These are phyloP conservation scores for Mallotus nudiflorus DNA, from an alignment of 345 rosid genomes.

Conservation along the genomic window DNA sequence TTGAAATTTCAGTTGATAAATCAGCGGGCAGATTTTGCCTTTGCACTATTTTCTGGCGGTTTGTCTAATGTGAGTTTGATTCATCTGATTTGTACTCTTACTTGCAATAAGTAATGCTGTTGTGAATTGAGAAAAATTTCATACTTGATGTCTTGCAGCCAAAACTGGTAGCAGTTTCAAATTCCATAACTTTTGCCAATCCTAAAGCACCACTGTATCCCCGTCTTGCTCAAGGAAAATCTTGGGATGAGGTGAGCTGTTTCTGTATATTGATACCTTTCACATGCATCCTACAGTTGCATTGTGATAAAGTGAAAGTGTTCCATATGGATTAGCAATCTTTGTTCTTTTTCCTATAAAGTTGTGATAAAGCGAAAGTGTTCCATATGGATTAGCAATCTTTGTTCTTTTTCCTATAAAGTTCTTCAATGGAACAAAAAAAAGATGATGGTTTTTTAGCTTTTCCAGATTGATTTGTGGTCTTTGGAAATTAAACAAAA, in stretches of 20 bases:
- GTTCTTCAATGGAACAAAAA: neutral
- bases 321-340: too few relatives aligned
- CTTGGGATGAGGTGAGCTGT: constrained; percentile 82
- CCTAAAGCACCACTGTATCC: constrained; percentile 92
- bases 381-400: neutral
- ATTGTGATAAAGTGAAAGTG: too few relatives aligned
- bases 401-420: neutral
- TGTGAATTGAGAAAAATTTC: constrained; percentile 23
- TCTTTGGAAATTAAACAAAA: neutral
- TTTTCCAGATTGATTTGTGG: neutral
- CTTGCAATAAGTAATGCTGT: neutral
- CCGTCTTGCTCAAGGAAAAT: constrained; percentile 88
- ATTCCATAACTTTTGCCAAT: constrained; percentile 54
- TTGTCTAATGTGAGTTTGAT: constrained; percentile 48
- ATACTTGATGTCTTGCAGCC: constrained; percentile 59
- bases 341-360: too few relatives aligned
- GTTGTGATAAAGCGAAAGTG: constrained; percentile 10
- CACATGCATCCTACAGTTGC: too few relatives aligned
- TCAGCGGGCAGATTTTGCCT: constrained; percentile 92
- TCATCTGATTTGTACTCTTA: neutral
- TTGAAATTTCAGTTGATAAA: constrained; percentile 75
- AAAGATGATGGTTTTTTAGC: neutral
- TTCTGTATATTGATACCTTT: neutral
- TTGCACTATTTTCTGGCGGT: constrained; percentile 72
- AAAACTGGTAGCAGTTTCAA: constrained; percentile 67